phyloP scores from a whole-genome alignment of 2,329 filamentous ascomycete genomes.

The Myrmaecium sp. region DNA sequence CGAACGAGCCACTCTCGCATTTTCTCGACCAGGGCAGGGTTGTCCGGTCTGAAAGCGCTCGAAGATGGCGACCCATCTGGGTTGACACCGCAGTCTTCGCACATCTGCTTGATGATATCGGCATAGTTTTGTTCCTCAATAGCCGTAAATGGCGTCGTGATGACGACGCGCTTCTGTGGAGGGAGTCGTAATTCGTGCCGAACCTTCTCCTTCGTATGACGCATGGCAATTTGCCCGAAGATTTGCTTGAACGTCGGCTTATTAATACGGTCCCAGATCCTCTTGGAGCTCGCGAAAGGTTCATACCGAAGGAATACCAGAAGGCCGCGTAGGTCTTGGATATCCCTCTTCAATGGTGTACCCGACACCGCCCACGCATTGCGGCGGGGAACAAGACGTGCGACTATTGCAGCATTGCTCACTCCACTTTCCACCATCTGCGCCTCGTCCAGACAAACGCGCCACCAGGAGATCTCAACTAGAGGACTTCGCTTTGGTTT shows the following conservation, averaged over 20 bases:
- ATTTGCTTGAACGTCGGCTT: constrained; percentile 49
- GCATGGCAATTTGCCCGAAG: constrained; percentile 55
- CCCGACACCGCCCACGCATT: constrained; percentile 89
- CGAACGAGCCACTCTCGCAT: constrained; percentile 70
- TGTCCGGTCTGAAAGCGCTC: too few relatives aligned
- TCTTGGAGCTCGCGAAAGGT: constrained; percentile 49
- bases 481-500: constrained; percentile 55
- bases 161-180: constrained; percentile 67
- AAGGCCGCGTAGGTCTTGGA: constrained; percentile 64
- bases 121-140: constrained; percentile 84
- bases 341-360: constrained; percentile 69
- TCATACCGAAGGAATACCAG: constrained; percentile 65
- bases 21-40: too few relatives aligned
- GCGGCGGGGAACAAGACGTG: constrained; percentile 60
- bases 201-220: constrained; percentile 73
- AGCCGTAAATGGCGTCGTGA: constrained; percentile 77
- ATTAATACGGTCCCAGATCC: constrained; percentile 55
- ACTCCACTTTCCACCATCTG: constrained; percentile 91
- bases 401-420: constrained; percentile 65
- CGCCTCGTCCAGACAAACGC: constrained; percentile 56
- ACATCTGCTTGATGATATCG: constrained; percentile 59
- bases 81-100: constrained; percentile 49
- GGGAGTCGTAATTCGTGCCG: constrained; percentile 66
- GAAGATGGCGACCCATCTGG: too few relatives aligned
- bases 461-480: constrained; percentile 73